A percentile compares a stretch with the other conserved stretches of the same genome.
Evolutionary conservation across 2,329 filamentous ascomycete genomes (phyloP).

Genomic region (Ceratocystiopsis brevicomis): DNA sequence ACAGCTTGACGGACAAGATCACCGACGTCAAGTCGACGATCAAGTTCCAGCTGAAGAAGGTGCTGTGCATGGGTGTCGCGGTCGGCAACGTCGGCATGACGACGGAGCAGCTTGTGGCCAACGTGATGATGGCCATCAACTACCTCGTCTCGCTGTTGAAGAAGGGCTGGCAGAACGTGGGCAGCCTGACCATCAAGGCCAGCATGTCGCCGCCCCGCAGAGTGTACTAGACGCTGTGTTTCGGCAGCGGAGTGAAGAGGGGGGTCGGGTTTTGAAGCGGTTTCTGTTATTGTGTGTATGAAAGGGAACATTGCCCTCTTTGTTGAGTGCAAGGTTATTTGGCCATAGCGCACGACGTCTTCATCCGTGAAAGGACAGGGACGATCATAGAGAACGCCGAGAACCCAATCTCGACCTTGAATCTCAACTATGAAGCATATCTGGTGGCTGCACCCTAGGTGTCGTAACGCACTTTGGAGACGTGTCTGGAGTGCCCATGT

Average conservation of each 20-base stretch:
- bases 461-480: no score
- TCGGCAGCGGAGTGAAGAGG: no score
- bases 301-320: background rate
- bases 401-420: no score
- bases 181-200: conserved; percentile 98
- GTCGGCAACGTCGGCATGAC: conserved; percentile 98
- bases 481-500: no score
- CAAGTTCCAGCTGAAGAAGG: conserved; percentile 99
- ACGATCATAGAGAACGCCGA: no score
- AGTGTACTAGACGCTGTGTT: conserved; percentile 52
- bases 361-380: no score
- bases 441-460: no score
- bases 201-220: conserved; percentile 98
- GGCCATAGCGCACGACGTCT: no score
- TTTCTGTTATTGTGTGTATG: background rate
- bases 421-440: no score
- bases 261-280: background rate
- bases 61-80: conserved; percentile 98
- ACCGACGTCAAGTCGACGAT: conserved; percentile 99
- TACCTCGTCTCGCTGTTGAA: conserved; percentile 98
- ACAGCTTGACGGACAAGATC: conserved; percentile 88
- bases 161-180: conserved; percentile 99
- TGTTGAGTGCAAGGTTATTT: background rate
- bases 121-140: conserved; percentile 99
- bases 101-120: conserved; percentile 85